Percentiles rank a stretch among this genome's conserved stretches.
These are phyloP conservation scores for Scheffersomyces cryptocercus DNA, from an alignment of 1,139 yeast genomes.

Conservation along the genomic window DNA sequence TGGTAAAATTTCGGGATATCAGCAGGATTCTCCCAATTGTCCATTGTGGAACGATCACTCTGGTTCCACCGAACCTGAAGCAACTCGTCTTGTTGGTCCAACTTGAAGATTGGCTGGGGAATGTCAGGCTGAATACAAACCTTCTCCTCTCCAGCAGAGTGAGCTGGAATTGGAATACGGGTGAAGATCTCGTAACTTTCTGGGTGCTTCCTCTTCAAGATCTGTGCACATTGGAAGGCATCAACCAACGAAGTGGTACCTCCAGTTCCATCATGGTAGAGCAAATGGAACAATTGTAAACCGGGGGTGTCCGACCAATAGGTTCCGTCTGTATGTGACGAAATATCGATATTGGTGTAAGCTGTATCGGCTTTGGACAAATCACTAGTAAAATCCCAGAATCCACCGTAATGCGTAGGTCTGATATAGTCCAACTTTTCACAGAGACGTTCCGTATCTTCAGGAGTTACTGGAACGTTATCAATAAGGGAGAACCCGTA, in stretches of 20 bases:
- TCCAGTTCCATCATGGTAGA: constrained; percentile 69
- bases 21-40: constrained; percentile 51
- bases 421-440: constrained; percentile 64
- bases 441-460: constrained; percentile 60
- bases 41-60: constrained; percentile 71
- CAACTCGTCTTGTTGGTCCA: constrained; percentile 54
- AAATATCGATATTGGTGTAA: constrained; percentile 68
- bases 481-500: constrained; percentile 68
- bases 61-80: constrained; percentile 77
- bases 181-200: constrained; percentile 57
- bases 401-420: constrained; percentile 79
- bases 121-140: constrained; percentile 67
- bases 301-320: constrained; percentile 82
- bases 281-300: constrained; percentile 67
- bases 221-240: constrained; percentile 63
- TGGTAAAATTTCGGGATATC: constrained; percentile 60
- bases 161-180: constrained; percentile 63
- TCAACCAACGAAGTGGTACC: constrained; percentile 74
- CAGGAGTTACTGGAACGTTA: constrained; percentile 62
- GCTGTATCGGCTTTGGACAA: constrained; percentile 74
- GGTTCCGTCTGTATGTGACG: constrained; percentile 75
- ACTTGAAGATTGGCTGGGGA: constrained; percentile 62
- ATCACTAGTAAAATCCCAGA: constrained; percentile 81
- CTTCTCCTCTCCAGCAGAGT: constrained; percentile 72
- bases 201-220: constrained; percentile 50